Evolutionary conservation across 2,329 filamentous ascomycete genomes (phyloP).

Genomic region (Knufia fluminis): DNA sequence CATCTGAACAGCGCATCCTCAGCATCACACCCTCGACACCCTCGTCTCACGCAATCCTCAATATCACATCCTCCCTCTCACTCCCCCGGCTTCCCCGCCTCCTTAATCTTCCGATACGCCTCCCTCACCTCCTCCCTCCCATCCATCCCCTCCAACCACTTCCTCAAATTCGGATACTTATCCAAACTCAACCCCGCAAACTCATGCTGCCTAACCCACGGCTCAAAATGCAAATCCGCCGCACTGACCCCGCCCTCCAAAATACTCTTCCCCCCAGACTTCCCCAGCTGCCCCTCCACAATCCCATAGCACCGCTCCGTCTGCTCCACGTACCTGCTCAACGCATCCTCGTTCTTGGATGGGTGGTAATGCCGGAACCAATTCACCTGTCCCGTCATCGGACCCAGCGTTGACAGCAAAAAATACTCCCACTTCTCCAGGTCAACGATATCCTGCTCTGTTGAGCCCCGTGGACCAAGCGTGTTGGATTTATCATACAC

Average conservation of each 20-base stretch:
- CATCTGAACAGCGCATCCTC: too few species aligned
- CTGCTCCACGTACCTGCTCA: constrained; percentile 33
- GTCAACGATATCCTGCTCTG: constrained; percentile 34
- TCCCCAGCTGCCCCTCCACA: constrained; percentile 34
- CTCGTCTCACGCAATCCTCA: too few species aligned
- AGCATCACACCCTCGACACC: too few species aligned
- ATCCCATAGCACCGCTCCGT: constrained; percentile 35
- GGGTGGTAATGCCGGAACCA: constrained; percentile 29
- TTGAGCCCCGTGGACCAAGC: constrained; percentile 28
- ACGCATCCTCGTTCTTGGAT: constrained; percentile 34
- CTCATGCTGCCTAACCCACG: constrained; percentile 31
- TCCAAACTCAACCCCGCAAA: constrained; percentile 34
- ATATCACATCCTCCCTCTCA: too few species aligned
- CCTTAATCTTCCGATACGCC: constrained; percentile 31
- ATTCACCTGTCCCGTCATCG: constrained; percentile 26
- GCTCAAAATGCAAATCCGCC: constrained; percentile 36
- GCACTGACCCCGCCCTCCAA: constrained; percentile 30
- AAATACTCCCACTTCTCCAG: constrained; percentile 42
- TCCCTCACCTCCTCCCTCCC: constrained; percentile 32
- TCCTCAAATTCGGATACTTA: constrained; percentile 31
- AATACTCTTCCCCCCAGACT: constrained; percentile 30
- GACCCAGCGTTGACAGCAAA: constrained; percentile 33
- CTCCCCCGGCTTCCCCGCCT: not conserved
- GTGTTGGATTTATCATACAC: constrained; percentile 35
- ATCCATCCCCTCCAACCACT: constrained; percentile 32